These are phyloP conservation scores for Amanita subjunquillea DNA, from an alignment of 768 basidiomycete species.

Conservation along the genomic window DNA sequence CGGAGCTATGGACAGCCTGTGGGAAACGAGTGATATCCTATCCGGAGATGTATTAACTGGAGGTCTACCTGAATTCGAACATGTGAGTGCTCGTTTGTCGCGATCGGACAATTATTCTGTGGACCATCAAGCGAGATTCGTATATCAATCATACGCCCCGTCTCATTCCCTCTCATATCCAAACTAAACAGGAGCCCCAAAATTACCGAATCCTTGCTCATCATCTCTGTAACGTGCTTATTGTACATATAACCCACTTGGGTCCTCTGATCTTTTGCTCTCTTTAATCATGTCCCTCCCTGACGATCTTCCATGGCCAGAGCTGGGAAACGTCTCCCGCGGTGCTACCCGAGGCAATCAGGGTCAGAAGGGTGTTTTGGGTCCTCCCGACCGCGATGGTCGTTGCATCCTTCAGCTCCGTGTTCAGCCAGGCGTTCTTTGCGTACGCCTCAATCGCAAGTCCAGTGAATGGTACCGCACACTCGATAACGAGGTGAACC, in stretches of 20 bases:
- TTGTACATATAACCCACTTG: conserved; percentile 9
- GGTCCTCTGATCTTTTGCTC: conserved; percentile 12
- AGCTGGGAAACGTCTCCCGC: conserved; percentile 76
- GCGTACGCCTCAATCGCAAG: conserved; percentile 62
- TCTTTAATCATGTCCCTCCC: conserved; percentile 36
- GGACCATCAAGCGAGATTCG: conserved; percentile 7
- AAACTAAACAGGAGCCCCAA: not conserved
- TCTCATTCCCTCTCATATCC: not conserved
- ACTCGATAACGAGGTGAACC: conserved; percentile 70
- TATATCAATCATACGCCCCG: conserved; percentile 1
- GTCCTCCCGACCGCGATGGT: conserved; percentile 64
- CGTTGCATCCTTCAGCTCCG: conserved; percentile 70
- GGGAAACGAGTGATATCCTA: conserved; percentile 8
- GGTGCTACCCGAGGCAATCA: conserved; percentile 80
- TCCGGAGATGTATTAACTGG: conserved; percentile 5
- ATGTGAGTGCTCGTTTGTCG: conserved; percentile 11
- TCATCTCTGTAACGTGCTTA: conserved; percentile 9
- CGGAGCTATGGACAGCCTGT: conserved; percentile 1
- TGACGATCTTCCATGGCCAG: conserved; percentile 82
- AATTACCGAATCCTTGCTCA: conserved; percentile 1
- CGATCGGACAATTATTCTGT: conserved; percentile 6
- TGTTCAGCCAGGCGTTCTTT: conserved; percentile 76
- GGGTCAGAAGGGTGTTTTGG: conserved; percentile 74
- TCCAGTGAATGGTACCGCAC: conserved; percentile 77
- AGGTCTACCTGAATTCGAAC: conserved; percentile 18